Percentiles rank a stretch among this genome's conserved stretches.
phyloP scores from a whole-genome alignment of 139 green algal species.

The Volvox africanus region DNA sequence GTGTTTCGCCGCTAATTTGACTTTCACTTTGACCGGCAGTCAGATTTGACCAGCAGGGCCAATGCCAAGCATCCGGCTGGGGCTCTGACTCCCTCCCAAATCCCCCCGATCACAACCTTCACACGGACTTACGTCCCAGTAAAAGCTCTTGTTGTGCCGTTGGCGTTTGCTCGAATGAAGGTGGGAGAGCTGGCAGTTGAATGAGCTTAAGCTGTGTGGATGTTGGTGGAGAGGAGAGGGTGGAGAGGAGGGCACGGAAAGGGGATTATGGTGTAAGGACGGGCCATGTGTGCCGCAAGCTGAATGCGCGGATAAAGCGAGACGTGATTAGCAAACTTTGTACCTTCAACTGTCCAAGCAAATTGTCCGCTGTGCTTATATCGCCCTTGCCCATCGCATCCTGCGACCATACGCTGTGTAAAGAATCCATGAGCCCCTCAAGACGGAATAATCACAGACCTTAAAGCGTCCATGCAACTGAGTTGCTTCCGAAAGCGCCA shows the following conservation, averaged over 20 bases:
- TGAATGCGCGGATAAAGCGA: neutral
- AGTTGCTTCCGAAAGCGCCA: constrained; percentile 57
- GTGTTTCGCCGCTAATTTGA: no score
- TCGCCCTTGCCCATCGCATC: constrained; percentile 67
- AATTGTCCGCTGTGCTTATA: constrained; percentile 49
- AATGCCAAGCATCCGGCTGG: neutral
- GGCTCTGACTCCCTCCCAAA: neutral
- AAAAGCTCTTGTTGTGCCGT: constrained; percentile 82
- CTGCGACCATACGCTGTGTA: constrained; percentile 45
- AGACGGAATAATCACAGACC: constrained; percentile 12
- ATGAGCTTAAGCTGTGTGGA: constrained; percentile 83
- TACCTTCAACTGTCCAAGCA: constrained; percentile 75
- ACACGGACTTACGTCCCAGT: constrained; percentile 78
- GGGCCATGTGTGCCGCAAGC: neutral
- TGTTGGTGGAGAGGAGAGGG: neutral
- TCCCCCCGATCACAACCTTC: neutral
- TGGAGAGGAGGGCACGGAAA: no score
- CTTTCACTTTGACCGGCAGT: no score
- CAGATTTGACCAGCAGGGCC: neutral
- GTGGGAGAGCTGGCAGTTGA: constrained; percentile 82
- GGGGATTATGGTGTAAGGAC: neutral
- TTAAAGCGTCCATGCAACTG: constrained; percentile 69
- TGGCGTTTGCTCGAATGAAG: constrained; percentile 68
- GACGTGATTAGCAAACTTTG: neutral
- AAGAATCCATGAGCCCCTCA: neutral